These are phyloP conservation scores for Xylaria sp. DNA, from an alignment of 2,329 filamentous ascomycete genomes.

Conservation along the genomic window DNA sequence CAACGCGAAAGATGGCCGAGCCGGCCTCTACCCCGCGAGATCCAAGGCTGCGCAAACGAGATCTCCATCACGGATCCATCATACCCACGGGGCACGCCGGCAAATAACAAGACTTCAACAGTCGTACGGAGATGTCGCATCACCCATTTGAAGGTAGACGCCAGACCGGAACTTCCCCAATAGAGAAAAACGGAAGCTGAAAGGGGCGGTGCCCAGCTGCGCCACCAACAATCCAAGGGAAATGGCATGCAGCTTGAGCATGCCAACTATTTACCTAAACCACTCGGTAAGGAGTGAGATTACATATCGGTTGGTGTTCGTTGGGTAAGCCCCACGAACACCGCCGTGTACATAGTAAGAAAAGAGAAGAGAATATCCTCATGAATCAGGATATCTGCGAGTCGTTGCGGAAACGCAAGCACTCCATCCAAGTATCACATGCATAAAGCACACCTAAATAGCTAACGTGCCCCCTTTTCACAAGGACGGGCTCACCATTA, in stretches of 20 bases:
- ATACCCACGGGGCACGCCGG: neutral
- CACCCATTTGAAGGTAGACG: neutral
- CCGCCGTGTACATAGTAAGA: neutral
- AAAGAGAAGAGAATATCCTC: neutral
- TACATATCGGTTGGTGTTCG: neutral
- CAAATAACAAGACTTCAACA: neutral
- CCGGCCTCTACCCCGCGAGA: neutral
- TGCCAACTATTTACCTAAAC: neutral
- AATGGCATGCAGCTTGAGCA: neutral
- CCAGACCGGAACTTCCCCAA: neutral
- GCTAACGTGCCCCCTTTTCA: no score
- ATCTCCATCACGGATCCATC: neutral
- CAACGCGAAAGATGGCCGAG: neutral
- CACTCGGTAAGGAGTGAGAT: neutral
- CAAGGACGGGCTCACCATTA: no score
- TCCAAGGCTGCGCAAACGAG: neutral
- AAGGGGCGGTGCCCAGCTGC: neutral
- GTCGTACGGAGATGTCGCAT: neutral
- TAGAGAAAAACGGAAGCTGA: neutral
- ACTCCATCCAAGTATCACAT: no score
- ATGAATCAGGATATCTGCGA: neutral
- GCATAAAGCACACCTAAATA: no score
- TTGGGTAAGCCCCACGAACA: neutral
- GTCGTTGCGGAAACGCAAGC: no score
- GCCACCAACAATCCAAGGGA: neutral